phyloP scores from a whole-genome alignment of 2,329 filamentous ascomycete species.

The Trichoderma afroharzianum region DNA sequence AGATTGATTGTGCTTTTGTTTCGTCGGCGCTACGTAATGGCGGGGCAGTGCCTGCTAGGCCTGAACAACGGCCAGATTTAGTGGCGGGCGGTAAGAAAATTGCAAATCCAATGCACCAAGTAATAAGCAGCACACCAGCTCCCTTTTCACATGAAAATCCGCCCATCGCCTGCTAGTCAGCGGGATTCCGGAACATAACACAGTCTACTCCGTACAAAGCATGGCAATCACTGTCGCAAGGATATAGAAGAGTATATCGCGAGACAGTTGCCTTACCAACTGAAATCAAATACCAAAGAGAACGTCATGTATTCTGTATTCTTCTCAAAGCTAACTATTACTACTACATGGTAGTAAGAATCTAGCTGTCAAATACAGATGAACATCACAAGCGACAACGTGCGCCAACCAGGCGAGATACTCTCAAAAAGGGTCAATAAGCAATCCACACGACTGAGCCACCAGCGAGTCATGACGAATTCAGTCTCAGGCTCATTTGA shows the following conservation, averaged over 20 bases:
- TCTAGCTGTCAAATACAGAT: background rate
- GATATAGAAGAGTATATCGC: background rate
- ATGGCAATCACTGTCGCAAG: background rate
- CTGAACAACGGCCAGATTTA: background rate
- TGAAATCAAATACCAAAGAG: background rate
- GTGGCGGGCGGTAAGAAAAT: background rate
- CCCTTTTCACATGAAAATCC: background rate
- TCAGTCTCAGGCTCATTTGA: background rate
- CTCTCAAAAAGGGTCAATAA: background rate
- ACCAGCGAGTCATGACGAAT: background rate
- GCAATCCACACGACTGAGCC: background rate
- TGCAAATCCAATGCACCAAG: background rate
- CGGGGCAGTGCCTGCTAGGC: constrained; percentile 29
- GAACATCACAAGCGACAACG: background rate
- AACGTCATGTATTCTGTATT: background rate
- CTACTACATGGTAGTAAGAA: background rate
- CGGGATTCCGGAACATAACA: background rate
- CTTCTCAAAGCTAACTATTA: background rate
- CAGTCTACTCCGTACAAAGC: background rate
- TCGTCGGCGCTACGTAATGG: constrained; percentile 32
- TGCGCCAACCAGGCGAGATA: background rate
- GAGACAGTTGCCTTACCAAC: background rate
- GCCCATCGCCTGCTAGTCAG: background rate
- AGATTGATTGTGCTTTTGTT: background rate
- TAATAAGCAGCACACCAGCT: background rate